These are phyloP conservation scores for Colletotrichum sp. DNA, from an alignment of 2,329 filamentous ascomycete species.

Conservation along the genomic window DNA sequence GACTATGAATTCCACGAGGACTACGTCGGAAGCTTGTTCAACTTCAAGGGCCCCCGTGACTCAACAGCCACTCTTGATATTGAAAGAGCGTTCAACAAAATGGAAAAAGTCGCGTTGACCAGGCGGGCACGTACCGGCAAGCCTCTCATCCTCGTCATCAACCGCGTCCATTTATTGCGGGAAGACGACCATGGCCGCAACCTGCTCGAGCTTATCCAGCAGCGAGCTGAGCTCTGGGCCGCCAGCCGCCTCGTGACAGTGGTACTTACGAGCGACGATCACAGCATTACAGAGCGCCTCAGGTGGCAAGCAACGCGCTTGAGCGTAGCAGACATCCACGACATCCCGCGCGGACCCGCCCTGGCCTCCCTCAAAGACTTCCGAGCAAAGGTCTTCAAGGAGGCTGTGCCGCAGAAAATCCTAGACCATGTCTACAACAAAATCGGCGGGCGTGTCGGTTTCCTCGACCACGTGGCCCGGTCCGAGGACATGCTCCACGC, in stretches of 20 bases:
- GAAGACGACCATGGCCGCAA: constrained; percentile 94
- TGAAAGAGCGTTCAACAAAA: constrained; percentile 94
- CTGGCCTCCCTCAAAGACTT: constrained; percentile 80
- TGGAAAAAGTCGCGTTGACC: constrained; percentile 88
- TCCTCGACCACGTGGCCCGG: constrained; percentile 89
- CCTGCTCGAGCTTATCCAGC: constrained; percentile 91
- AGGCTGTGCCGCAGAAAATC: constrained; percentile 57
- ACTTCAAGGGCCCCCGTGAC: constrained; percentile 89
- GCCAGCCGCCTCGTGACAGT: constrained; percentile 90
- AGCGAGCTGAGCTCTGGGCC: constrained; percentile 95
- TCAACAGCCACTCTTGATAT: constrained; percentile 93
- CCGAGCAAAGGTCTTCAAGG: constrained; percentile 76
- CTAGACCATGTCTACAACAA: constrained; percentile 83
- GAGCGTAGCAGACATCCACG: constrained; percentile 86
- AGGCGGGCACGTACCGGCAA: constrained; percentile 60
- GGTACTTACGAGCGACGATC: constrained; percentile 96
- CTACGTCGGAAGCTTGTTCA: constrained; percentile 92
- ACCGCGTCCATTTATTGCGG: constrained; percentile 88
- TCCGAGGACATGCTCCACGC: constrained; percentile 78
- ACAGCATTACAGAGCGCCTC: constrained; percentile 95
- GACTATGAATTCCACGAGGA: constrained; percentile 98
- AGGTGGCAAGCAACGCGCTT: constrained; percentile 93
- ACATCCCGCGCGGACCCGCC: constrained; percentile 80
- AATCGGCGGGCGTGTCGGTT: constrained; percentile 87
- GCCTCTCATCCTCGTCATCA: constrained; percentile 92